Percentiles rank a stretch among this genome's conserved stretches.
Evolutionary conservation across 495 filamentous ascomycete genomes (phyloP).

Genomic region (Hypoxylon subgilvum): DNA sequence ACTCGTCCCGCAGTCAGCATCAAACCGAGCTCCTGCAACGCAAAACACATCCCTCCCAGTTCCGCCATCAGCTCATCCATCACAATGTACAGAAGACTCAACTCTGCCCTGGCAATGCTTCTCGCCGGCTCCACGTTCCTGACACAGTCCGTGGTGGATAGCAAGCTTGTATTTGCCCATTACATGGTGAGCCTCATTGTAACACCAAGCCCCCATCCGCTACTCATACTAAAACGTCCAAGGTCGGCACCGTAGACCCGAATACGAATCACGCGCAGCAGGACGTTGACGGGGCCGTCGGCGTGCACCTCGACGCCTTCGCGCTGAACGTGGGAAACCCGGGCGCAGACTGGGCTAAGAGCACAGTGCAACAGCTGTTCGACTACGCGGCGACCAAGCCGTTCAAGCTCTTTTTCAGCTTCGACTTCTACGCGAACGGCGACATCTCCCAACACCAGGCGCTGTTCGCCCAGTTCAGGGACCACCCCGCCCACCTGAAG

Average conservation of each 20-base stretch:
- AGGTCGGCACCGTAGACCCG: slow-evolving; percentile 43
- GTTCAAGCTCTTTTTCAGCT: slow-evolving; percentile 52
- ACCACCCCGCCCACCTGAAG: slow-evolving; percentile 36
- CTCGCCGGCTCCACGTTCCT: slow-evolving; percentile 21
- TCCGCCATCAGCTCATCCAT: background rate
- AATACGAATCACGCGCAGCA: slow-evolving; percentile 42
- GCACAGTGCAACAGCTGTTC: slow-evolving; percentile 43
- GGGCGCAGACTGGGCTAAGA: slow-evolving; percentile 35
- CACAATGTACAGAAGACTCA: slow-evolving; percentile 20
- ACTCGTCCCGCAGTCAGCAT: background rate
- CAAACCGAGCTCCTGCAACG: background rate
- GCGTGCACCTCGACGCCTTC: slow-evolving; percentile 46
- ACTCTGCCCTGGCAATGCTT: slow-evolving; percentile 14
- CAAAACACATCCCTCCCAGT: background rate
- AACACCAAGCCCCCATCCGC: too few relatives aligned
- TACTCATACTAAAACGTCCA: background rate
- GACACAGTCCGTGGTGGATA: slow-evolving; percentile 21
- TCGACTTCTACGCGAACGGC: slow-evolving; percentile 44
- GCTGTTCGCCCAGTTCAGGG: slow-evolving; percentile 38
- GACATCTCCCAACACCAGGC: slow-evolving; percentile 35
- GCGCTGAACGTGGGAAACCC: slow-evolving; percentile 45
- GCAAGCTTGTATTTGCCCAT: slow-evolving; percentile 39
- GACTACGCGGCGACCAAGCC: slow-evolving; percentile 33
- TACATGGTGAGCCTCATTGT: slow-evolving; percentile 27
- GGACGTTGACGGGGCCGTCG: slow-evolving; percentile 43